Conservation (phyloP, 345 rosid genomes). For the Acer yangbiense region DNA sequence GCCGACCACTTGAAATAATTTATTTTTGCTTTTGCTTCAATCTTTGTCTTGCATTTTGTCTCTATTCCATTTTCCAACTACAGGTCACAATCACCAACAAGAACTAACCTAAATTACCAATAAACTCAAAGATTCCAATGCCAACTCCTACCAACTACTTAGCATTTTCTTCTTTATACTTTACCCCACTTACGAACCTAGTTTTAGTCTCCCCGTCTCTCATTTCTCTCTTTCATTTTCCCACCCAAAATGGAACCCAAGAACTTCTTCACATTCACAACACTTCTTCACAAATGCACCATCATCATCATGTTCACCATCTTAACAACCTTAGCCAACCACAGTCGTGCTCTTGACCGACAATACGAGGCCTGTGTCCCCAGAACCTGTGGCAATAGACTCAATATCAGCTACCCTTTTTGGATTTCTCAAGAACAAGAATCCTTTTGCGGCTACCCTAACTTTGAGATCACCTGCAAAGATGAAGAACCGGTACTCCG, state of each 20-base stretch:
- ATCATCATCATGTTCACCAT: conserved; percentile 6
- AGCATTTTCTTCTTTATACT: conserved; percentile 21
- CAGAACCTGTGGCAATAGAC: conserved; percentile 46
- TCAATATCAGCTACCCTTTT: conserved; percentile 52
- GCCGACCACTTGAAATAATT: neutral
- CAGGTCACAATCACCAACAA: neutral
- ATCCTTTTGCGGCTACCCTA: conserved; percentile 51
- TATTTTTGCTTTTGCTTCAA: conserved; percentile 16
- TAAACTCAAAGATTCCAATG: neutral
- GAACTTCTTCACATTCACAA: conserved; percentile 22
- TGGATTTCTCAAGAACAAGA: conserved; percentile 41
- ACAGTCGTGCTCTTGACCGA: conserved; percentile 30
- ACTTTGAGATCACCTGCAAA: conserved; percentile 48
- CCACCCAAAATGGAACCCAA: conserved; percentile 38
- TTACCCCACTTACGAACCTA: conserved; percentile 12
- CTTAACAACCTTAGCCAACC: conserved; percentile 20
- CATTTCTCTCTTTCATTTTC: conserved; percentile 7
- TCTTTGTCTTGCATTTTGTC: conserved; percentile 13
- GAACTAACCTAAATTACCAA: neutral
- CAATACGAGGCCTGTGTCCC: conserved; percentile 55
- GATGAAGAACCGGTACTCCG: conserved; percentile 37
- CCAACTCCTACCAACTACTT: conserved; percentile 28
- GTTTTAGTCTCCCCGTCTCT: conserved; percentile 13
- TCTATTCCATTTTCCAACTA: neutral
- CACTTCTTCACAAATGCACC: conserved; percentile 1